phyloP scores from a whole-genome alignment of 2,329 filamentous ascomycete species.

The Dothidotthia symphoricarpi region DNA sequence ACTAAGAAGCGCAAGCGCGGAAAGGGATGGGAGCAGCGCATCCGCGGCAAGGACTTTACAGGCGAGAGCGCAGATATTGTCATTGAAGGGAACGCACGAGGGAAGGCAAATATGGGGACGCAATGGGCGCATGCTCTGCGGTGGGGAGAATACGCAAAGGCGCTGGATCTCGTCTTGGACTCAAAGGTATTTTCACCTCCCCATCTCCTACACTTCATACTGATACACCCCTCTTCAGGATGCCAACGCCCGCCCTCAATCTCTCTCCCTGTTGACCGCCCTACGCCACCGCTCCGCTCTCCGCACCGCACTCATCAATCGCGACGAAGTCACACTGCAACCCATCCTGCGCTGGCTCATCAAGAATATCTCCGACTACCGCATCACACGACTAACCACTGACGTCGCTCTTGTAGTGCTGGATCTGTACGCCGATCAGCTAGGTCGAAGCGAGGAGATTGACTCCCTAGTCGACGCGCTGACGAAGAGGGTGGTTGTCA shows the following conservation, averaged over 20 bases:
- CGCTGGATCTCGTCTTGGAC: conserved; percentile 74
- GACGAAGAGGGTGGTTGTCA: conserved; percentile 67
- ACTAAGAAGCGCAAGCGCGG: conserved; percentile 63
- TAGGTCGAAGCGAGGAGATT: conserved; percentile 71
- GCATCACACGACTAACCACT: conserved; percentile 75
- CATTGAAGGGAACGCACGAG: conserved; percentile 71
- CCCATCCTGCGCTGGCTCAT: conserved; percentile 82
- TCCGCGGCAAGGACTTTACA: conserved; percentile 72
- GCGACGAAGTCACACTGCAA: conserved; percentile 77
- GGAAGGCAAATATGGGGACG: conserved; percentile 61
- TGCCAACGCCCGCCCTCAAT: conserved; percentile 35
- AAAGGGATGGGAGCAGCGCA: conserved; percentile 60
- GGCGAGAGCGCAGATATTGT: conserved; percentile 86
- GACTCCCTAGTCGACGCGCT: conserved; percentile 68
- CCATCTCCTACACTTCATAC: not conserved
- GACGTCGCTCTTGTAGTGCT: conserved; percentile 80
- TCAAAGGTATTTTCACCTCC: conserved; percentile 29
- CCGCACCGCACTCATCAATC: conserved; percentile 72
- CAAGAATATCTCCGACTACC: conserved; percentile 76
- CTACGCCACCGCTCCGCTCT: conserved; percentile 86
- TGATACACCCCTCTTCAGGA: conserved; percentile 20
- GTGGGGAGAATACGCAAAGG: conserved; percentile 70
- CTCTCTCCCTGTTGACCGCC: conserved; percentile 77
- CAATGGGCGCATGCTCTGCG: conserved; percentile 84
- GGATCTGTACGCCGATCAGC: conserved; percentile 81